Evolutionary conservation across 257 asterid species (phyloP), one percentile per base, ranked within the genome.

Genomic region (Petunia axillaris): DNA sequence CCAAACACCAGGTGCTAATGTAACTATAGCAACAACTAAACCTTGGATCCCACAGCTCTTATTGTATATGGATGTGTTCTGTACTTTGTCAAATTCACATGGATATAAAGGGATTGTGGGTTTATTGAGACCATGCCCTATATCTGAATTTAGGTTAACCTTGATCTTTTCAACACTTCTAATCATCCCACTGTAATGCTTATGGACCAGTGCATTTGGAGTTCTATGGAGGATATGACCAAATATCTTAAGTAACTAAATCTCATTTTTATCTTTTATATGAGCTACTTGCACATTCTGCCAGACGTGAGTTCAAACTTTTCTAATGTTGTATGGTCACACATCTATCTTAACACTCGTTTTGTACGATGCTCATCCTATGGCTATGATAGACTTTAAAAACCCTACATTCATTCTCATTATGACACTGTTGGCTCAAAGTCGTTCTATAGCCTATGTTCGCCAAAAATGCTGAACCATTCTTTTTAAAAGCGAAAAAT

Each of bases 1-100:
- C 16, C 6, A 4, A 25, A 71, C 59, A 48, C 60, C 4, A 25
- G 2, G 6, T 48, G 40, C 11, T 40, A 15, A n/a, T 71, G 11
- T 48, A 48, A 48, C 25, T 71, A 40, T 71, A 71, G 35, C 43
- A 71, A 71, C 77, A 46, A 48, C 37, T 71, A 71, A 71, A 35
- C 59, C 41, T 44, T 68, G 16, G 6, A 38, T 65, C 16, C 70
- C 10, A 37, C 16, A 36, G 16, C 37, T 64, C 13, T 43, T 4
- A 37, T 37, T 10, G 44, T 48, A 1, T 64, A 64, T 64, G 50
- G 25, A 39, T 39, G 48, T 64, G 50, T 13, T 38, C 1, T 38
- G 40, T 64, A 1, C 73, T 15, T 39, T 13, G 73, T 13, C 39
- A 64, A 39, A n/a, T 39, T 50, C 9, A 1, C 1, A 64, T 38